These are phyloP conservation scores for Eimeria mitis DNA, from an alignment of 169 alveolate species.

Conservation along the genomic window DNA sequence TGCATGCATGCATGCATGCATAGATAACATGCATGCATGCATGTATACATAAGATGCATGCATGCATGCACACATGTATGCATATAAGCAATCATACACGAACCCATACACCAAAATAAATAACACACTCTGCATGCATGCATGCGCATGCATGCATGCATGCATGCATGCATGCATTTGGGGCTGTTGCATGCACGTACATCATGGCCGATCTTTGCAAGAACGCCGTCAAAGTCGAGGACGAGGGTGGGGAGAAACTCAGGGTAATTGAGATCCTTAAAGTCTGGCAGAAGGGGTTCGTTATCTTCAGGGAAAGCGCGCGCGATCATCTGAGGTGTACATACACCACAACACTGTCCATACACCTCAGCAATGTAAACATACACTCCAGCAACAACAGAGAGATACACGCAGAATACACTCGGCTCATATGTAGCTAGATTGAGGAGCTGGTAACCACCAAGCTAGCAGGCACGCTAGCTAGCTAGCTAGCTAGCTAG, in stretches of 20 bases:
- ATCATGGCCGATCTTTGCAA: constrained; percentile 92
- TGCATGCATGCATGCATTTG: neutral
- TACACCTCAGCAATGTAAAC: neutral
- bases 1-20: neutral
- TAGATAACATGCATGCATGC: neutral
- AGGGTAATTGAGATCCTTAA: constrained; percentile 92
- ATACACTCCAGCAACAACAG: neutral
- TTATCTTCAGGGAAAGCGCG: constrained; percentile 52
- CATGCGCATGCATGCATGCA: neutral
- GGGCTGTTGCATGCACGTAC: constrained; percentile 24
- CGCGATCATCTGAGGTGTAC: neutral
- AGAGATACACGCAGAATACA: too few species aligned
- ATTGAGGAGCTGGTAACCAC: too few species aligned
- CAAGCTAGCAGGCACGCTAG: neutral
- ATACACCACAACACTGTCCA: neutral
- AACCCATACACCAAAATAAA: too few species aligned
- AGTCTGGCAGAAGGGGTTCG: constrained; percentile 93
- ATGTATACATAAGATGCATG: neutral
- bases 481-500: neutral
- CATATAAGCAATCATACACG: too few species aligned
- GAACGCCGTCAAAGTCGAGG: constrained; percentile 91
- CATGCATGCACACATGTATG: neutral
- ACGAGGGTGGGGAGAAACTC: constrained; percentile 95
- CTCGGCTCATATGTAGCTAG: too few species aligned
- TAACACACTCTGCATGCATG: too few species aligned